Evolutionary conservation across 2,329 filamentous ascomycete species (phyloP), one percentile per base, ranked within the genome.

Genomic region (Talaromyces sp.): DNA sequence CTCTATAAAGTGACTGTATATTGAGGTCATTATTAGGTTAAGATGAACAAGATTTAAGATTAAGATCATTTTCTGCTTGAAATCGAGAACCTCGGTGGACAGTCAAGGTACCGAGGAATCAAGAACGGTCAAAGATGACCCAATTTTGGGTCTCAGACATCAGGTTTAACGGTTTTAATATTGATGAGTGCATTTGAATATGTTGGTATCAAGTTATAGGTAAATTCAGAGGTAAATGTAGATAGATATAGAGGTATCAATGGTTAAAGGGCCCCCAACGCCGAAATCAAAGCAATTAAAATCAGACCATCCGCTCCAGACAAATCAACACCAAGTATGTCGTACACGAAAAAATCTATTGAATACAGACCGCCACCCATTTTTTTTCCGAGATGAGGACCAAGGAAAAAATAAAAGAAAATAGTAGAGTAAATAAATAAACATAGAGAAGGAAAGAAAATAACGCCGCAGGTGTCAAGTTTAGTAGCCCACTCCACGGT

Each of bases 401-500:
- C 48, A 42, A 41, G 41, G 49, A 52, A 35, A 56, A 29, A 43
- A 47, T 47, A 39, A 36, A 22, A 56, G 49, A 33, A 41, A 55
- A 45, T 54, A 42, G 39, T 54, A 51, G 54, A 54, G 17, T 43
- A 49, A 50, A 40, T 40, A 54, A 44, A 55, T 43, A 17, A 47
- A 17, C n/a, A 30, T 35, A 52, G 22, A 6, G n/a, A 49, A 19
- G 40, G 36, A 32, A 46, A 42, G 10, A 36, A n/a, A 32, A 35
- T 6, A 45, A 39, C 13, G 41, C 3, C 32, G 5, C 37, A 48
- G 49, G 22, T 50, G 50, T 50, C 35, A 39, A 37, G 20, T 44
- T 47, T 55, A 67, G 33, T 64, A 66, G 14, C 62, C 62, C 22
- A 67, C 62, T 24, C 61, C 58, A 2, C 56, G 54, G 8, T 62